phyloP scores from a whole-genome alignment of 78 protist genomes.

The Pigoraptor vietnamica region DNA sequence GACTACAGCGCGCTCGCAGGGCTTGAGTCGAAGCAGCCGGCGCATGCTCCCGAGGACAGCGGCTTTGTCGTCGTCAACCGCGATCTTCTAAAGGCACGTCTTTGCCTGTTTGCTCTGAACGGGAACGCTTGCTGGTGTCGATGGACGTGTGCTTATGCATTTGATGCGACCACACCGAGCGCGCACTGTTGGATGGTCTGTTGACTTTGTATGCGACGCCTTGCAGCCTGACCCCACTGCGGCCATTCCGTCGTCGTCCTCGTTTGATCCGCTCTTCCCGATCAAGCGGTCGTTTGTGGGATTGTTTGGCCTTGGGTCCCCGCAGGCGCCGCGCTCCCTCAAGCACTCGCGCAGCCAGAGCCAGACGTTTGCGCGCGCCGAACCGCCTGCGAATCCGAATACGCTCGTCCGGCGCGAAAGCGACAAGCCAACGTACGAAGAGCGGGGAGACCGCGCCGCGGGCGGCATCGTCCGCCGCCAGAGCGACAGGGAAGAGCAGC shows the following conservation, averaged over 20 bases:
- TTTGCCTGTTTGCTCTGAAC: no score
- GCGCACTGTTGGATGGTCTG: no score
- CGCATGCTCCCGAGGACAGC: background rate
- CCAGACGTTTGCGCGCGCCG: background rate
- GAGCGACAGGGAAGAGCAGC: background rate
- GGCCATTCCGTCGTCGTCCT: background rate
- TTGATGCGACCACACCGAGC: no score
- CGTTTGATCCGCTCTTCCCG: background rate
- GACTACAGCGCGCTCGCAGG: background rate
- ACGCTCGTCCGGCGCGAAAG: no score
- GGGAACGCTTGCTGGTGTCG: no score
- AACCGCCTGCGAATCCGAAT: no score
- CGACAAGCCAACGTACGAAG: no score
- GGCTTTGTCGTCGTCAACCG: no score
- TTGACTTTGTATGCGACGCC: no score
- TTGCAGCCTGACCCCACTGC: background rate
- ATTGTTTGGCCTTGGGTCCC: background rate
- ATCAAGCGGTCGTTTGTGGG: background rate
- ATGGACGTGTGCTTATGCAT: no score
- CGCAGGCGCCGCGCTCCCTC: background rate
- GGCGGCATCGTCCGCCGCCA: background rate
- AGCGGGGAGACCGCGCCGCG: no score
- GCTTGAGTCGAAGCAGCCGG: background rate
- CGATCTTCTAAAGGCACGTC: no score
- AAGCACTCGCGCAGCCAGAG: background rate